These are phyloP conservation scores for Fistulinella prunicolor DNA, from an alignment of 768 basidiomycete species.

Conservation along the genomic window DNA sequence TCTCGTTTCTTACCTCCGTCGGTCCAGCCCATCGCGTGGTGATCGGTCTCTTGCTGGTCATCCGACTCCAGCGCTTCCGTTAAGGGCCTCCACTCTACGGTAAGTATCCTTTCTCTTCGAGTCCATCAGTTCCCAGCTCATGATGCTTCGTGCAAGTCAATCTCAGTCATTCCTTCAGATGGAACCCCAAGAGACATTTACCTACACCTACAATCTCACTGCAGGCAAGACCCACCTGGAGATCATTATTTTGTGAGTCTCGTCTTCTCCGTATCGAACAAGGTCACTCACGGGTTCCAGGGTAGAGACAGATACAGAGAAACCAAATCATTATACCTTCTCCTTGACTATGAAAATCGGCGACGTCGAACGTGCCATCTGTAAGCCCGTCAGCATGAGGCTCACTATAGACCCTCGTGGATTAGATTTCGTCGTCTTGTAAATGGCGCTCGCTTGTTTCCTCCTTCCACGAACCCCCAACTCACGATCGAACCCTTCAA, in stretches of 20 bases:
- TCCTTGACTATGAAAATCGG: conserved; percentile 53
- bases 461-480: no score
- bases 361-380: conserved; percentile 52
- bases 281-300: conserved; percentile 20
- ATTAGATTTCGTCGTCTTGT: conserved; percentile 66
- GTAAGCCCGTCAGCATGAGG: conserved; percentile 44
- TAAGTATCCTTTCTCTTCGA: conserved; percentile 10
- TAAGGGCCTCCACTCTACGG: background rate
- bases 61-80: conserved; percentile 10
- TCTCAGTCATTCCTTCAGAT: conserved; percentile 22
- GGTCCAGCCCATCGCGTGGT: background rate
- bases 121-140: conserved; percentile 9
- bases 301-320: conserved; percentile 27
- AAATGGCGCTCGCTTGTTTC: no score
- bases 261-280: background rate
- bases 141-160: conserved; percentile 6
- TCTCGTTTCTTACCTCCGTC: background rate
- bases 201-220: conserved; percentile 49
- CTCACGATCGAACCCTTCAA: no score
- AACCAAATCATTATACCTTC: conserved; percentile 44
- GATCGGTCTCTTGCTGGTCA: conserved; percentile 5
- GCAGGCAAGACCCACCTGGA: conserved; percentile 44
- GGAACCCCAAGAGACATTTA: conserved; percentile 19
- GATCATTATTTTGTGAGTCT: conserved; percentile 51
- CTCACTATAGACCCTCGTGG: conserved; percentile 51